Evolutionary conservation across 2,329 filamentous ascomycete species (phyloP).

Genomic region (Talaromyces sp.): DNA sequence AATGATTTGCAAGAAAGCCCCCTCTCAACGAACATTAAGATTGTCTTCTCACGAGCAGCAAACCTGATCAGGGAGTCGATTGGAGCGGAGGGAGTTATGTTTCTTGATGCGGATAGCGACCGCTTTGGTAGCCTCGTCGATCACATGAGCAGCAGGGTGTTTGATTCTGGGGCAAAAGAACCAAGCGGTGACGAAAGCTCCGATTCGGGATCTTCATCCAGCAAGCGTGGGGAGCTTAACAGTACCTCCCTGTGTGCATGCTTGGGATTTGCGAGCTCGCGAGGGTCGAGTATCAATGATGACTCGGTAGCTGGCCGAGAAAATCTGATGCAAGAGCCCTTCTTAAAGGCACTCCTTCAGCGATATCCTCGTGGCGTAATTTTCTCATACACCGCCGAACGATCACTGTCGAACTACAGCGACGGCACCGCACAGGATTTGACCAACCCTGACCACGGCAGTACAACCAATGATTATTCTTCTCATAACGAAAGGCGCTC

Average conservation of each 20-base stretch:
- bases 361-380: conserved; percentile 33
- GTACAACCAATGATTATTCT: conserved; percentile 6
- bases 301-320: conserved; percentile 3
- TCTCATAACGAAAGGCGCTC: conserved; percentile 8
- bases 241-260: not conserved
- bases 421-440: not conserved
- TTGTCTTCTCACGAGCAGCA: conserved; percentile 47
- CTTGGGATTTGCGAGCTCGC: conserved; percentile 23
- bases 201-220: not conserved
- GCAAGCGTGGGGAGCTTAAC: not conserved
- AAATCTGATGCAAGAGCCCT: conserved; percentile 21
- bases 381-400: conserved; percentile 26
- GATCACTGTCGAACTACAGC: conserved; percentile 21
- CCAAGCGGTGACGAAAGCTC: conserved; percentile 23
- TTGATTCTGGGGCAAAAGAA: conserved; percentile 2
- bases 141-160: conserved; percentile 11
- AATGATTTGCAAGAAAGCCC: no score
- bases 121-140: conserved; percentile 17
- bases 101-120: conserved; percentile 28
- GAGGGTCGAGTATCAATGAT: conserved; percentile 18
- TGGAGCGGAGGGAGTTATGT: conserved; percentile 45
- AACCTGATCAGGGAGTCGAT: conserved; percentile 48
- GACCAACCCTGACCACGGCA: conserved; percentile 13
- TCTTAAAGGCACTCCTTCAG: conserved; percentile 23
- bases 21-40: not conserved